These are phyloP conservation scores for Malania oleifera DNA, from an alignment of 164 flowering plant species.

Conservation along the genomic window DNA sequence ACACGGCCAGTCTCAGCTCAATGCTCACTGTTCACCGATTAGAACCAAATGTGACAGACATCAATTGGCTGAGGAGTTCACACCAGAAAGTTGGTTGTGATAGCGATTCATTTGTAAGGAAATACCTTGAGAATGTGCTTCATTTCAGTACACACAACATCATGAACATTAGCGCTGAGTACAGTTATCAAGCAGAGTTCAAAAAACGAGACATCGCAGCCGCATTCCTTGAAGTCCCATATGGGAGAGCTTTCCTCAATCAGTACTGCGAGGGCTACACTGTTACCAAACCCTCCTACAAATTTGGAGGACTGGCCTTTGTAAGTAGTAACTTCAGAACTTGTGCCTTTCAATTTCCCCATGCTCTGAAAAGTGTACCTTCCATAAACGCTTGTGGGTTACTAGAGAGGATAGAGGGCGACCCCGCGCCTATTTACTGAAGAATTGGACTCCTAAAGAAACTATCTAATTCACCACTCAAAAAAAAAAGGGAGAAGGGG, in stretches of 20 bases:
- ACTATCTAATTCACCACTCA: too few relatives aligned
- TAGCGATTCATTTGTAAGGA: slow-evolving; percentile 32
- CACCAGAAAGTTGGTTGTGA: slow-evolving; percentile 40
- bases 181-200: slow-evolving; percentile 20
- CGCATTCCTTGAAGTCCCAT: slow-evolving; percentile 40
- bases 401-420: too few relatives aligned
- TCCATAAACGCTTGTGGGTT: too few relatives aligned
- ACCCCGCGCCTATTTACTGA: too few relatives aligned
- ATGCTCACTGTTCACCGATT: slow-evolving; percentile 45
- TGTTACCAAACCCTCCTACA: slow-evolving; percentile 9
- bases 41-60: slow-evolving; percentile 26
- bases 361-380: too few relatives aligned
- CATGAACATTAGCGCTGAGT: slow-evolving; percentile 10
- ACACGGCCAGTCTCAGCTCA: slow-evolving; percentile 34
- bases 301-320: slow-evolving; percentile 34
- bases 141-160: slow-evolving; percentile 22
- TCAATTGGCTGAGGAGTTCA: slow-evolving; percentile 18
- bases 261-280: slow-evolving; percentile 31
- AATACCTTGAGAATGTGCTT: slow-evolving; percentile 29
- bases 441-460: too few relatives aligned
- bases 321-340: slow-evolving; percentile 12
- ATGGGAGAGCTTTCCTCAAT: slow-evolving; percentile 28
- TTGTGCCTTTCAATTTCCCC: too few relatives aligned
- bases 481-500: too few relatives aligned
- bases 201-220: slow-evolving; percentile 27